Base-by-base conservation (phyloP, 2,329 filamentous ascomycete species). In the Hymenoscyphus repandus region DNA sequence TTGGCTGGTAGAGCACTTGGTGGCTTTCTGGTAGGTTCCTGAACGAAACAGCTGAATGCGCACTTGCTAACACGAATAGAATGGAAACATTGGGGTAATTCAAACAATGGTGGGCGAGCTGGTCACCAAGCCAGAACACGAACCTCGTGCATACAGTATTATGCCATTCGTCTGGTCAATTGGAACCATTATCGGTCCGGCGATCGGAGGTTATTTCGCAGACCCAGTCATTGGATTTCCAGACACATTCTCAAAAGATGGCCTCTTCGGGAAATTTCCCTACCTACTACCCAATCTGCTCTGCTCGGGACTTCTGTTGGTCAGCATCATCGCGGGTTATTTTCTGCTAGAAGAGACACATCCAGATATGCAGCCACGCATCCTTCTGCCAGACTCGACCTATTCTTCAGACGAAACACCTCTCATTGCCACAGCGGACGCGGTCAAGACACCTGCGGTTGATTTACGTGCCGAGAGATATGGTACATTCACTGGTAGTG, bases 81-180 rank as follows among this genome's bases (percentile, higher is more conserved):
- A 96, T 68, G 91, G 91, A 52, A 96, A 96, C 64, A 90, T 95
- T 59, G 90, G 88, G 27, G 88, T 93, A 33, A 89, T 93, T 48
- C 58, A 65, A 69, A 95, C 90, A 15, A 95, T 95, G 88, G 91
- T 96, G 12, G 89, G 86, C 27, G 91, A 96, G 68, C 69, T 96
- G 50, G 87, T 95, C 46, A 87, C 79, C 32, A 88, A 85, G 51
- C 89, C 88, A 12, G 86, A 91, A 62, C 88, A 95, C 69, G 90
- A 95, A 70, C 89, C 90, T 52, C 82, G 86, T 55, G 91, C 91
- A 27, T 96, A 91, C 67, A 83, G 90, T 2, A 81, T 96, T 40
- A 95, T 96, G 89, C 91, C 91, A 0, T 96, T 96, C 64, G 86
- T 96, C 6, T 96, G 91, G 90, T 86, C 80, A 42, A 84, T 96